A percentile compares a stretch with the other conserved stretches of the same genome.
These are phyloP conservation scores for Lotus japonicus DNA, from an alignment of 306 rosid genomes.

Conservation along the genomic window DNA sequence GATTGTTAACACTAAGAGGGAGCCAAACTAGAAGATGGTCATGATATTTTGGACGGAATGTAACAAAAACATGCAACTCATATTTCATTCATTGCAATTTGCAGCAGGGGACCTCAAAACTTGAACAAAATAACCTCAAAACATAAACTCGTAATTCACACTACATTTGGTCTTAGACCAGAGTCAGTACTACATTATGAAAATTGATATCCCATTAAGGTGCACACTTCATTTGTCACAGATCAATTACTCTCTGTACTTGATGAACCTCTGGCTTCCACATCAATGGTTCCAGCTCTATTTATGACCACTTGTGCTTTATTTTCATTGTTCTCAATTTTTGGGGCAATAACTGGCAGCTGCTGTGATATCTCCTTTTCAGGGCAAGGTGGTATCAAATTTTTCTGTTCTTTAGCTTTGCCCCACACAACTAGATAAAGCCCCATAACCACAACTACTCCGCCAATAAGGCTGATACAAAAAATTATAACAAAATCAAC, in stretches of 20 bases:
- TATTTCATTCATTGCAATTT: background rate
- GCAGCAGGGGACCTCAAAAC: background rate
- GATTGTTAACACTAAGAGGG: too few relatives aligned
- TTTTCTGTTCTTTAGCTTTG: slow-evolving; percentile 25
- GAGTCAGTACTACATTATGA: background rate
- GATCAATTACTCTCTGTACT: background rate
- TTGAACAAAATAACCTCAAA: background rate
- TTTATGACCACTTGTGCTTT: background rate
- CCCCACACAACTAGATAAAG: slow-evolving; percentile 39
- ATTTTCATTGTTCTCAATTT: background rate
- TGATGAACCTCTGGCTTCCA: background rate
- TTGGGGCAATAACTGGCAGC: slow-evolving; percentile 23
- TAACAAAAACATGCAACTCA: background rate
- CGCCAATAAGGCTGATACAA: slow-evolving; percentile 27
- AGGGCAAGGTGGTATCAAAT: background rate
- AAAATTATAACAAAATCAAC: background rate
- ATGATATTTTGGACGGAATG: too few relatives aligned
- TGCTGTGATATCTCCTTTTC: slow-evolving; percentile 1
- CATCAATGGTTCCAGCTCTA: background rate
- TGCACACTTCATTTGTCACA: background rate
- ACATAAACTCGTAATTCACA: background rate
- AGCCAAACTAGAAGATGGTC: too few relatives aligned
- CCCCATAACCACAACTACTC: slow-evolving; percentile 25
- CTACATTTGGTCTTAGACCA: background rate
- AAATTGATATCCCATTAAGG: background rate